Conservation (phyloP, 805 yeast species). For the Candida namnaoensis region DNA sequence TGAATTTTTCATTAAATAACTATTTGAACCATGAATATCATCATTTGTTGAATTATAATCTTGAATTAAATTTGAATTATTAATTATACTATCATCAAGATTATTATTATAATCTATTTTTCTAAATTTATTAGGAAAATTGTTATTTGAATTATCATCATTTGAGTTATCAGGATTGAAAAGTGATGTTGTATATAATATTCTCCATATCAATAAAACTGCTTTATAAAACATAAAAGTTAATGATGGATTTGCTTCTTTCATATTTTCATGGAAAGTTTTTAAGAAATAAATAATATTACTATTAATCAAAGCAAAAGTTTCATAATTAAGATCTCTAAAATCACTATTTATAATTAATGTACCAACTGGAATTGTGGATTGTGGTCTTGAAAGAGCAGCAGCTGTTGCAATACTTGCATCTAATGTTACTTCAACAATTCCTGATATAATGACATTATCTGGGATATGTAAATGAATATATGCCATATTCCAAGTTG, state of each 20-base stretch:
- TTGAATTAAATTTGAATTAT: too few relatives aligned
- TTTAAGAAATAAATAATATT: background rate
- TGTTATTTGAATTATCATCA: background rate
- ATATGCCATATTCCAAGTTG: conserved; percentile 1
- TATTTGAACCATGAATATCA: background rate
- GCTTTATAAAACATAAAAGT: conserved; percentile 1
- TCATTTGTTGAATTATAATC: too few relatives aligned
- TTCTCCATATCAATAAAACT: background rate
- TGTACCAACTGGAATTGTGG: background rate
- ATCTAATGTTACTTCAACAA: conserved; percentile 1
- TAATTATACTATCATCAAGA: too few relatives aligned
- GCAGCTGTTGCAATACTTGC: background rate
- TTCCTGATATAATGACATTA: background rate
- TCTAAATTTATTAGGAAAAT: too few relatives aligned
- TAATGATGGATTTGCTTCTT: background rate
- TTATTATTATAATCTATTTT: too few relatives aligned
- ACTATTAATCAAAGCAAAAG: background rate
- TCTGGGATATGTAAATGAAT: conserved; percentile 1
- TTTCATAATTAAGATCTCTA: background rate
- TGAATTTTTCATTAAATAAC: background rate
- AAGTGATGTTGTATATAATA: background rate
- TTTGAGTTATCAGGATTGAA: background rate
- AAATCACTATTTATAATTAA: background rate
- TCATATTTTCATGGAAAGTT: background rate
- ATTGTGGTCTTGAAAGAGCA: background rate